Evolutionary conservation across 306 rosid species (phyloP).

Genomic region (Macrotyloma uniflorum): DNA sequence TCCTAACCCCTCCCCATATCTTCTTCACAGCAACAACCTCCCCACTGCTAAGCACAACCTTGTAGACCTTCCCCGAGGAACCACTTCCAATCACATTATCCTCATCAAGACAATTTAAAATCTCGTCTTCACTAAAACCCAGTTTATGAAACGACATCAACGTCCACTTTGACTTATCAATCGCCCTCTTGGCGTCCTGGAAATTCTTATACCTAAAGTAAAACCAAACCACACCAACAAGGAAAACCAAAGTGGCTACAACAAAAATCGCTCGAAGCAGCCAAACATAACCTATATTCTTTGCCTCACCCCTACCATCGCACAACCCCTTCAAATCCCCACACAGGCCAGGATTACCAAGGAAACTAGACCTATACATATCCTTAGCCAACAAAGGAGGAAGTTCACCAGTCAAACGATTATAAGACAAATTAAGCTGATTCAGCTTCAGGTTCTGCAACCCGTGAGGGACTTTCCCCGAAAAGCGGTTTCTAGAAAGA

Average conservation of each 20-base stretch:
- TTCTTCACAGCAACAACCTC: slow-evolving; percentile 88
- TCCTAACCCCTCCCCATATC: slow-evolving; percentile 65
- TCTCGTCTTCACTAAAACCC: slow-evolving; percentile 82
- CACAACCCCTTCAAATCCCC: slow-evolving; percentile 64
- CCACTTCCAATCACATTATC: slow-evolving; percentile 91
- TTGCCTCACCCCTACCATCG: slow-evolving; percentile 39
- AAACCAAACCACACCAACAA: slow-evolving; percentile 74
- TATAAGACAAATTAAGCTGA: slow-evolving; percentile 69
- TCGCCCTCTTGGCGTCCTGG: slow-evolving; percentile 54
- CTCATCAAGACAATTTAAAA: slow-evolving; percentile 83
- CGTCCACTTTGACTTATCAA: slow-evolving; percentile 80
- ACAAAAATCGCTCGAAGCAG: slow-evolving; percentile 63
- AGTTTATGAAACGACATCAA: slow-evolving; percentile 91
- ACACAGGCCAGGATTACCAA: slow-evolving; percentile 88
- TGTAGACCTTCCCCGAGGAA: slow-evolving; percentile 89
- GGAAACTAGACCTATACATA: slow-evolving; percentile 63
- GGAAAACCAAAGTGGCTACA: slow-evolving; percentile 58
- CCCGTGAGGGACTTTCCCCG: slow-evolving; percentile 68
- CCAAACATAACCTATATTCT: slow-evolving; percentile 65
- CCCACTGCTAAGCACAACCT: slow-evolving; percentile 74
- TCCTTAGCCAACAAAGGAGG: slow-evolving; percentile 68
- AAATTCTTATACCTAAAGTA: slow-evolving; percentile 73
- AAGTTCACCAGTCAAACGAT: slow-evolving; percentile 70
- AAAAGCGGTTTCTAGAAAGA: slow-evolving; percentile 67
- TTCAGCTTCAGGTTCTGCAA: slow-evolving; percentile 80